Conservation (phyloP, 2,329 filamentous ascomycete genomes). For the Decorospora gaudefroyi region DNA sequence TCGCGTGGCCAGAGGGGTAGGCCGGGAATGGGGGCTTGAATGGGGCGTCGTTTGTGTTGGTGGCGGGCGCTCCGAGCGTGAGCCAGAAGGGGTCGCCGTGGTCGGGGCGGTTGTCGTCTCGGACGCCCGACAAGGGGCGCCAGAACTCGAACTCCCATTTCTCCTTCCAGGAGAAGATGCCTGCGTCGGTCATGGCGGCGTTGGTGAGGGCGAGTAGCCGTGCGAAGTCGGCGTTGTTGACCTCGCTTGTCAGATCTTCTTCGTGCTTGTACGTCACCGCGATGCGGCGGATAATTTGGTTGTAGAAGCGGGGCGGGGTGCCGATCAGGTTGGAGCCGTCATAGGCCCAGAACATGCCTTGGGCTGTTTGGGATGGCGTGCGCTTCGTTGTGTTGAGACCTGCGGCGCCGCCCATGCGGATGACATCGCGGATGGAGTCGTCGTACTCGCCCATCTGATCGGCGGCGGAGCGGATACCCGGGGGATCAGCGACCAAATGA, state of each 20-base stretch:
- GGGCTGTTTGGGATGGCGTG: slow-evolving; percentile 15
- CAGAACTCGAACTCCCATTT: slow-evolving; percentile 40
- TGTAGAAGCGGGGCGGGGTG: slow-evolving; percentile 22
- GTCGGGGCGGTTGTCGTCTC: slow-evolving; percentile 20
- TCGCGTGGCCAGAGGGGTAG: slow-evolving; percentile 36
- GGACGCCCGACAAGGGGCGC: slow-evolving; percentile 36
- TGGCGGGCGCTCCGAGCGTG: slow-evolving; percentile 28
- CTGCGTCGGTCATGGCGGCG: slow-evolving; percentile 32
- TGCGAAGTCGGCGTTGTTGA: slow-evolving; percentile 37
- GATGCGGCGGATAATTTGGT: slow-evolving; percentile 31
- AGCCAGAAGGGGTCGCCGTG: slow-evolving; percentile 33
- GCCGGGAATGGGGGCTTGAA: slow-evolving; percentile 38
- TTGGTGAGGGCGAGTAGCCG: slow-evolving; percentile 35
- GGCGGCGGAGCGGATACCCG: slow-evolving; percentile 12
- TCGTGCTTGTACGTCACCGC: slow-evolving; percentile 24
- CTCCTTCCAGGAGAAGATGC: slow-evolving; percentile 37
- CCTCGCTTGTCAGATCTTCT: slow-evolving; percentile 4
- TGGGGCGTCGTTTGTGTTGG: slow-evolving; percentile 28
- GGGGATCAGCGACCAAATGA: slow-evolving; percentile 19
- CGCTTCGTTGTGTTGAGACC: slow-evolving; percentile 20
- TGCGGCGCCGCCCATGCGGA: slow-evolving; percentile 18
- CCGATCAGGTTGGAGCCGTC: slow-evolving; percentile 27
- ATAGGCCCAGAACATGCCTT: slow-evolving; percentile 22
- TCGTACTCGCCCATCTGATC: slow-evolving; percentile 18
- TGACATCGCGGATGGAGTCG: slow-evolving; percentile 10